These are phyloP conservation scores for Colletotrichum acutatum DNA, from an alignment of 2,329 filamentous ascomycete genomes.

Conservation along the genomic window DNA sequence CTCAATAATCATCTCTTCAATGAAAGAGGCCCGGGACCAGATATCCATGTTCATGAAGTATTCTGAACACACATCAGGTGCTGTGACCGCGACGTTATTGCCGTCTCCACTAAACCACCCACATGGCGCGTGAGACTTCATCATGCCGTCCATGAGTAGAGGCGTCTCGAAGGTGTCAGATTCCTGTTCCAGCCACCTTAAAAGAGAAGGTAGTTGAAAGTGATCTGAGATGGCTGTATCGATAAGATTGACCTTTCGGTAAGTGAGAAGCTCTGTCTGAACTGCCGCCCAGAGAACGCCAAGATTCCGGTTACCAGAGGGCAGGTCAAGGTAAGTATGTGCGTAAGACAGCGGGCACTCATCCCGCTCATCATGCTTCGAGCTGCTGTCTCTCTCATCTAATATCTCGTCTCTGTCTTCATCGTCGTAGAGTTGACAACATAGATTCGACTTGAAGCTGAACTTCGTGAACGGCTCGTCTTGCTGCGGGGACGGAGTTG, in stretches of 20 bases:
- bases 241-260: constrained; percentile 43
- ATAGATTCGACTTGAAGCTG: accelerated
- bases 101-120: too few relatives aligned
- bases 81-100: too few relatives aligned
- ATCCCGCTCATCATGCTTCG: neutral
- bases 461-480: neutral
- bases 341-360: neutral
- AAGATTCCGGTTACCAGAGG: constrained; percentile 21
- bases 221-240: constrained; percentile 30
- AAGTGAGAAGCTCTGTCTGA: constrained; percentile 50
- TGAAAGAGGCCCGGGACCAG: too few relatives aligned
- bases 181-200: constrained; percentile 1
- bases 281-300: constrained; percentile 47
- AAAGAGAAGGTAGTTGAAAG: neutral
- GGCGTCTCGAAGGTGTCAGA: constrained; percentile 3
- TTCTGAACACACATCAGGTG: too few relatives aligned
- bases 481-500: constrained; percentile 34
- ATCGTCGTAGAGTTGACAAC: accelerated
- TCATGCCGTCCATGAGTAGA: neutral
- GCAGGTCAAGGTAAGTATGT: accelerated
- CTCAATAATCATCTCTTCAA: too few relatives aligned
- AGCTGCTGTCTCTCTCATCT: too few relatives aligned
- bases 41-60: too few relatives aligned
- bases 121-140: too few relatives aligned
- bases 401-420: too few relatives aligned